Evolutionary conservation across 768 basidiomycete species (phyloP).

Genomic region (Leccinum uliginosum): DNA sequence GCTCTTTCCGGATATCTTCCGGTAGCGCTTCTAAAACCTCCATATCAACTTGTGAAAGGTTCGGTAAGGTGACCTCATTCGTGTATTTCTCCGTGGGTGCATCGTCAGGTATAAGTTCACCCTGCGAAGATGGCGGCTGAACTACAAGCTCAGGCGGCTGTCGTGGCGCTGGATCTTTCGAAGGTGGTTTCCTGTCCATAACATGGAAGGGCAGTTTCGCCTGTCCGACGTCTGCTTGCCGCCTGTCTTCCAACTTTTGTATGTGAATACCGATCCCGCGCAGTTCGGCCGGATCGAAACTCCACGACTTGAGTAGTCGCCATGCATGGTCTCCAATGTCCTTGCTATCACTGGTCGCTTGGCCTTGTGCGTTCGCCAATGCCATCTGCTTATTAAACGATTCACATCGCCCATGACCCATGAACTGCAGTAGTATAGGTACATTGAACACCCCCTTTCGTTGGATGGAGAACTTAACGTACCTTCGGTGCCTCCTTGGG

Average conservation of each 20-base stretch:
- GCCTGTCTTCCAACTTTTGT: conserved; percentile 70
- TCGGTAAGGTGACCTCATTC: conserved; percentile 46
- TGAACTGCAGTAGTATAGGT: conserved; percentile 49
- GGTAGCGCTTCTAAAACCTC: conserved; percentile 70
- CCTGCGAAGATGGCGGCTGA: conserved; percentile 34
- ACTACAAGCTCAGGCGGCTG: conserved; percentile 22
- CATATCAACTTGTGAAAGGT: conserved; percentile 73
- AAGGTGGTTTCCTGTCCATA: conserved; percentile 2
- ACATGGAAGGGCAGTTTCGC: conserved; percentile 55
- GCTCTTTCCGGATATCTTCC: conserved; percentile 60
- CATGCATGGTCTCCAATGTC: conserved; percentile 76
- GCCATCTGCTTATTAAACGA: conserved; percentile 71
- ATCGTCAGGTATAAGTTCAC: conserved; percentile 13
- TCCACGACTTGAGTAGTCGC: conserved; percentile 65
- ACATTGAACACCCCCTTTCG: background rate
- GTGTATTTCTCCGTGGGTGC: conserved; percentile 9
- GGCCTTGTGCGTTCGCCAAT: conserved; percentile 55
- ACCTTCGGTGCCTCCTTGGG: conserved; percentile 92
- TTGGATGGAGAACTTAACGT: conserved; percentile 7
- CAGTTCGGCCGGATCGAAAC: conserved; percentile 81
- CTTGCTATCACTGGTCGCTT: conserved; percentile 67
- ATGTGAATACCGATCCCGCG: conserved; percentile 91
- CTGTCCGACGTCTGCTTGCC: conserved; percentile 47
- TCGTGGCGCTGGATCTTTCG: conserved; percentile 2
- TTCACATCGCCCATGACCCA: conserved; percentile 88